Evolutionary conservation across 140 eudicot genomes (phyloP), one percentile per base, ranked within the genome.

Genomic region (Anethum foeniculum): DNA sequence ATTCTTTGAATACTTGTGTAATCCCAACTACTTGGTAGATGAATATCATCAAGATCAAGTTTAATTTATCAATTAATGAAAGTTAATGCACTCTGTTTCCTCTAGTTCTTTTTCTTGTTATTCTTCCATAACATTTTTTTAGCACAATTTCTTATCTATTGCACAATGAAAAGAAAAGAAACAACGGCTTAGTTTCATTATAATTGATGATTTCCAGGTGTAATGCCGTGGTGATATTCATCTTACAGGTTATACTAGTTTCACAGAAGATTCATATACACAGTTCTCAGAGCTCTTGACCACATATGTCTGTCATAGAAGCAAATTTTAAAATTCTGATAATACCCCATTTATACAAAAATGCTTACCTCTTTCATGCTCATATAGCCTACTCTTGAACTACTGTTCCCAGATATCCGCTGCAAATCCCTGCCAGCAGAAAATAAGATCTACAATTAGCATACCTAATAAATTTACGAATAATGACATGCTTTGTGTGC

Each of bases 351-450:
- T 41, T 41, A 23, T 25, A 47, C 80, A 81, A 51, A 79, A 81
- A 85, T 52, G 58, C 80, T 80, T 87, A 95, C 99, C 97, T 95
- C 96, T 82, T 91, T 88, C 75, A 47, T 77, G 78, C 90, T 95
- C 82, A 88, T 80, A 87, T 88, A 51, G 49, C 97, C 97, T 82
- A 89, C 97, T 85, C 82, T 89, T 76, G 97, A 87, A 71, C 92
- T 82, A 82, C 83, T 84, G 84, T 95, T 95, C 84, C 99, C 97
- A 83, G 92, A 80, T 84, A 95, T 82, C 82, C 86, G 86, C 92
- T 95, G 99, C 91, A 95, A 89, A 80, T 95, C 99, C 99, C 99
- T 95, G 97, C 89, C 96, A 87, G 91, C 84, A 83, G 86, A 87
- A 86, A 90, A 87, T 90, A 91, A 89, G 89, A 85, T 84, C 88